A percentile compares a stretch with the other conserved stretches of the same genome.
These are phyloP conservation scores for Aspergillus brasiliensis DNA, from an alignment of 2,329 filamentous ascomycete genomes.

Conservation along the genomic window DNA sequence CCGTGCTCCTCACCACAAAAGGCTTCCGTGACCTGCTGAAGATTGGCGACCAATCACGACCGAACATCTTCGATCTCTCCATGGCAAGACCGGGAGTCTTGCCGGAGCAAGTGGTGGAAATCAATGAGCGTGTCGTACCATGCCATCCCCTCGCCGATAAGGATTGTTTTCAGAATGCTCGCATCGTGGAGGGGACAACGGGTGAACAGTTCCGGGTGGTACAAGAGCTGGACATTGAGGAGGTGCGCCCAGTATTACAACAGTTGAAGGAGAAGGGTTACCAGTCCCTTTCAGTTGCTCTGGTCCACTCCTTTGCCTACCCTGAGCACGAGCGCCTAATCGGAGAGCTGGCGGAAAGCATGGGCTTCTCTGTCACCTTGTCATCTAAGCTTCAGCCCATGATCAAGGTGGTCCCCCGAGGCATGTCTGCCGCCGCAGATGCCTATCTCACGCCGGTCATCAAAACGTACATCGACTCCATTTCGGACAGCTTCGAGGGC, in stretches of 20 bases:
- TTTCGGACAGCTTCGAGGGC: constrained; percentile 68
- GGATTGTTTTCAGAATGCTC: constrained; percentile 69
- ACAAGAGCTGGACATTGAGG: constrained; percentile 58
- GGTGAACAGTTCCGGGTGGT: constrained; percentile 71
- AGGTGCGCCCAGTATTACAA: constrained; percentile 61
- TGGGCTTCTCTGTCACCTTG: constrained; percentile 79
- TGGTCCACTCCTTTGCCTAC: constrained; percentile 90
- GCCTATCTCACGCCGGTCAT: constrained; percentile 80
- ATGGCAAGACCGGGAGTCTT: constrained; percentile 84
- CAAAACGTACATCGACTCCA: constrained; percentile 67
- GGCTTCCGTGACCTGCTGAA: constrained; percentile 84
- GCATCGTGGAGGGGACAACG: constrained; percentile 56
- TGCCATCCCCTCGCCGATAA: constrained; percentile 66
- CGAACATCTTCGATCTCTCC: constrained; percentile 86
- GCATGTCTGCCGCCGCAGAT: constrained; percentile 76
- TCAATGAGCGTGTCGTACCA: constrained; percentile 84
- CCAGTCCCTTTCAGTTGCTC: constrained; percentile 78
- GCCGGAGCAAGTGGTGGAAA: constrained; percentile 79
- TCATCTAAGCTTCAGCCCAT: constrained; percentile 80
- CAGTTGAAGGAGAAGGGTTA: constrained; percentile 70
- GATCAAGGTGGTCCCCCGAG: constrained; percentile 80
- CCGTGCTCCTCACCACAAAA: constrained; percentile 81
- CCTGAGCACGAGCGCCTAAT: constrained; percentile 79
- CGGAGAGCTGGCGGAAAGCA: constrained; percentile 73
- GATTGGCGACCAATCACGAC: constrained; percentile 88